A percentile compares a stretch with the other conserved stretches of the same genome.
phyloP scores from a whole-genome alignment of 179 eudicot genomes.

The Silene coronaria region DNA sequence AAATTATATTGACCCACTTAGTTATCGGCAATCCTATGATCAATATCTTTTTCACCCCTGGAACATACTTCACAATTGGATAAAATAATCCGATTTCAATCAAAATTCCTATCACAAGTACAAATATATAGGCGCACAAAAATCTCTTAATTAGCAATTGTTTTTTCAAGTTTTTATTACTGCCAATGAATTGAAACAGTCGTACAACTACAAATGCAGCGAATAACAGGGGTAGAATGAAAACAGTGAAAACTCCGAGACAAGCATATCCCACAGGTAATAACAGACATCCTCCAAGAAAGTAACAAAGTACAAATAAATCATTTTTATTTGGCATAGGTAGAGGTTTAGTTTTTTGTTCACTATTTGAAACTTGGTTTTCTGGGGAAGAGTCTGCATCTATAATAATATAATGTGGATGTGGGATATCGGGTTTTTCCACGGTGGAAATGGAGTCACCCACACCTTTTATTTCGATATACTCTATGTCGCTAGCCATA shows the following conservation, averaged over 20 bases:
- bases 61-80: conserved; percentile 12
- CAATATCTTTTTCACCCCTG: not conserved
- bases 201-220: not conserved
- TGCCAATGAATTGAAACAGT: not conserved
- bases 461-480: not conserved
- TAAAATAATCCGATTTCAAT: no score
- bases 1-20: conserved; percentile 12
- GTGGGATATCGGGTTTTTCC: no score
- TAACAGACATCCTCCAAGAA: not conserved
- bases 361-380: no score
- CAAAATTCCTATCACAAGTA: no score
- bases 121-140: not conserved
- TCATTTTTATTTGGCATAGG: no score
- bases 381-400: no score
- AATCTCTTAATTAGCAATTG: not conserved
- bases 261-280: not conserved
- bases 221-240: not conserved
- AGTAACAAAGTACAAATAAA: not conserved
- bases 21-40: conserved; percentile 6
- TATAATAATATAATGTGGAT: no score
- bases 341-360: no score
- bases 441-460: no score
- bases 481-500: not conserved
- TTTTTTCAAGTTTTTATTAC: not conserved
- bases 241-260: not conserved